A percentile compares a stretch with the other conserved stretches of the same genome.
Conservation (phyloP, 1,284 basidiomycete species). For the Vanrija humicola region DNA sequence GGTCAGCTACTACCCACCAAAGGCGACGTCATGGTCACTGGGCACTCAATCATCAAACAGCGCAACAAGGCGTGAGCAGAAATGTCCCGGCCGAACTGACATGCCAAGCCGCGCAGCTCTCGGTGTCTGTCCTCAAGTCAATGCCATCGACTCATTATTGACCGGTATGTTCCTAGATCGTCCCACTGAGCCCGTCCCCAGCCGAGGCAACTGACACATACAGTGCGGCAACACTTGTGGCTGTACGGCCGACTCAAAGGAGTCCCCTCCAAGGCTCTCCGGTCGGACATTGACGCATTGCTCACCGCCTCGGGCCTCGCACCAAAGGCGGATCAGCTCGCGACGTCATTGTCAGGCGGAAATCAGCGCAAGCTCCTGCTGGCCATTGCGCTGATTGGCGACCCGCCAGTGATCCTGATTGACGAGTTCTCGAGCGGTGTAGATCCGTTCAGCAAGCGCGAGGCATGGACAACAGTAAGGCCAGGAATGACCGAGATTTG, state of each 20-base stretch:
- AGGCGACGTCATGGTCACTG: constrained; percentile 65
- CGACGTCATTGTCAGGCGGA: constrained; percentile 69
- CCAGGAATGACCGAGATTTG: background rate
- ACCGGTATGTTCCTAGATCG: constrained; percentile 45
- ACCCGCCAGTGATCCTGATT: constrained; percentile 70
- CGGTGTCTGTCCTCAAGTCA: constrained; percentile 77
- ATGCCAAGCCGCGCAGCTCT: constrained; percentile 42
- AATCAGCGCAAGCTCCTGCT: constrained; percentile 74
- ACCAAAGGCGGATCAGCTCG: constrained; percentile 64
- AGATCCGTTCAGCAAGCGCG: constrained; percentile 75
- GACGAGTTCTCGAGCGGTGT: constrained; percentile 80
- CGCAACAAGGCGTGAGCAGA: constrained; percentile 59
- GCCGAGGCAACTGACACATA: background rate
- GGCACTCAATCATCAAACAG: constrained; percentile 59
- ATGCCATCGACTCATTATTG: constrained; percentile 70
- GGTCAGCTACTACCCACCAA: constrained; percentile 56
- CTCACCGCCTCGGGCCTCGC: constrained; percentile 60
- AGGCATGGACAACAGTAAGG: constrained; percentile 71
- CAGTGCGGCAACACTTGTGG: constrained; percentile 65
- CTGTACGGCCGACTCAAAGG: constrained; percentile 55
- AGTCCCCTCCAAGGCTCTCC: constrained; percentile 56
- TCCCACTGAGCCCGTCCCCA: background rate
- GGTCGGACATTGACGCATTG: constrained; percentile 58
- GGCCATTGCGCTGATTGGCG: constrained; percentile 74
- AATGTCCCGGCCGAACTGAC: background rate